Percentiles rank a stretch among this genome's conserved stretches.
Evolutionary conservation across 2,329 filamentous ascomycete genomes (phyloP).

Genomic region (Fusarium pseudograminearum): DNA sequence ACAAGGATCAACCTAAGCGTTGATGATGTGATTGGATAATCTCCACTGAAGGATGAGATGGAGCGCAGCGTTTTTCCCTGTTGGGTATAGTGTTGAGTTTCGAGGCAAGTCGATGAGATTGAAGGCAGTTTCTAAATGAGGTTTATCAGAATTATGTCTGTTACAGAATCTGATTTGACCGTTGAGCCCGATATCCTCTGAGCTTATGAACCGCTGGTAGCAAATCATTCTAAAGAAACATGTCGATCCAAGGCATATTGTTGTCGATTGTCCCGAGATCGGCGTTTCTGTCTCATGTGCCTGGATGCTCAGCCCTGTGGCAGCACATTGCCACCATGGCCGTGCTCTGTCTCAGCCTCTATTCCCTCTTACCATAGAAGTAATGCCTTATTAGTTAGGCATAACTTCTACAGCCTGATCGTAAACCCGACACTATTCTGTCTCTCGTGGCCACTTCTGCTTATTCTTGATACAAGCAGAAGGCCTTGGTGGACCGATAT

Average conservation of each 20-base stretch:
- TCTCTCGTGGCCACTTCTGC: not conserved
- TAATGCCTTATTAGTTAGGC: not conserved
- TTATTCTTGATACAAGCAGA: not conserved
- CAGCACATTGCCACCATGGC: conserved; percentile 6
- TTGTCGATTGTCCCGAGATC: conserved; percentile 14
- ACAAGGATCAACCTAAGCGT: not conserved
- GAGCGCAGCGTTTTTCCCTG: conserved; percentile 27
- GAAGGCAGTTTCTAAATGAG: not conserved
- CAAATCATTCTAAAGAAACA: not conserved
- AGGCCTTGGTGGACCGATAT: not conserved
- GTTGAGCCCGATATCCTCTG: not conserved
- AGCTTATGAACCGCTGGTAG: not conserved
- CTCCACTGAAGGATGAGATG: conserved; percentile 10
- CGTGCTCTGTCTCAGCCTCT: conserved; percentile 1
- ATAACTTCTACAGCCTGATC: not conserved
- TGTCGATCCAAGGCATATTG: conserved; percentile 16
- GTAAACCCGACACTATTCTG: not conserved
- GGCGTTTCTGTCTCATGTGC: conserved; percentile 1
- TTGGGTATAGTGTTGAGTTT: conserved; percentile 24
- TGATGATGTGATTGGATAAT: conserved; percentile 13
- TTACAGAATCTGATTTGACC: conserved; percentile 1
- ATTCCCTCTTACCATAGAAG: not conserved
- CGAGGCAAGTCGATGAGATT: not conserved
- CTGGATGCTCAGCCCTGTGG: conserved; percentile 30
- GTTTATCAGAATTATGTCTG: not conserved